Conservation (phyloP, 306 rosid species). For the Dicorynia guianensis region DNA sequence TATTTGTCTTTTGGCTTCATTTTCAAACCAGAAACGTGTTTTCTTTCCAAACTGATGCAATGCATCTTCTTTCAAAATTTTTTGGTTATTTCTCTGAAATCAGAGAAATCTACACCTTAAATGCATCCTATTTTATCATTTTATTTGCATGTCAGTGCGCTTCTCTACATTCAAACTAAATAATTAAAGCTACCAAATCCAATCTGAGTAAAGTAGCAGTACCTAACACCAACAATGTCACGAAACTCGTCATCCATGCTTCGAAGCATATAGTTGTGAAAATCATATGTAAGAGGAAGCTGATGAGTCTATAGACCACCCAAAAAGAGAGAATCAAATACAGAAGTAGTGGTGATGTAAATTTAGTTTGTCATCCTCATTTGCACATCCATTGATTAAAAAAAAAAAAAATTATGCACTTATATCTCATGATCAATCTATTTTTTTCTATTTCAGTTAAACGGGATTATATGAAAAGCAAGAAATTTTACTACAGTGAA, state of each 20-base stretch:
- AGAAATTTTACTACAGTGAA: neutral
- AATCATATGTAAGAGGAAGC: conserved; percentile 82
- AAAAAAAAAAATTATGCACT: neutral
- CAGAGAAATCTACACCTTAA: neutral
- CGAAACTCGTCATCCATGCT: conserved; percentile 98
- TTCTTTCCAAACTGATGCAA: neutral
- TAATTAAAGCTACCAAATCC: conserved; percentile 28
- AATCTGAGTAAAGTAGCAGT: conserved; percentile 16
- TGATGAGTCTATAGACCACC: conserved; percentile 66
- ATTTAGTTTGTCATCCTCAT: conserved; percentile 33
- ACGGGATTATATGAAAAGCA: conserved; percentile 11
- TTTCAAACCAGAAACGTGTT: neutral
- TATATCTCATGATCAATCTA: conserved; percentile 5
- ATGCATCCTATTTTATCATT: neutral
- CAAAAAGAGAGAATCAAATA: conserved; percentile 19
- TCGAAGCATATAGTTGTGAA: conserved; percentile 91
- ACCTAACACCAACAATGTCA: conserved; percentile 91
- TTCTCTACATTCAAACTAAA: neutral
- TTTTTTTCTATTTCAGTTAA: conserved; percentile 22
- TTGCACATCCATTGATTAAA: conserved; percentile 19
- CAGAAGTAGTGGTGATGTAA: conserved; percentile 44
- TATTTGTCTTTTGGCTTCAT: neutral
- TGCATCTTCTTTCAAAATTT: neutral
- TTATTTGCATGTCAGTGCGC: neutral
- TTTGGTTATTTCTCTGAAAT: neutral